Base-by-base conservation (phyloP, 208 protist species). In the Leishmania aethiopica region DNA sequence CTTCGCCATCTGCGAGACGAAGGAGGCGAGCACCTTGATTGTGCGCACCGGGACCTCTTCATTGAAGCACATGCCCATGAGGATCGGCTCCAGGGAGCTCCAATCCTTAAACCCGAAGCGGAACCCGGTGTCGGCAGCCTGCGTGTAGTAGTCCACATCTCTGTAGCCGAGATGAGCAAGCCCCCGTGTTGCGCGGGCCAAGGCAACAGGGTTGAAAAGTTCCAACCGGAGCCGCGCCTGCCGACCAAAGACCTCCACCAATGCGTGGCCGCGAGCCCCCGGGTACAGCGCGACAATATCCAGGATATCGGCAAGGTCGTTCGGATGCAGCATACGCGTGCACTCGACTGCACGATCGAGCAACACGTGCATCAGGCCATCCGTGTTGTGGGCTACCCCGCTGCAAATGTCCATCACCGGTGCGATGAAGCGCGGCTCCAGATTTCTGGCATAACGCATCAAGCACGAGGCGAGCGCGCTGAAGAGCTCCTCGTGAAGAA, bases 391-490 rank as follows among this genome's bases (percentile, higher is more conserved):
- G 25, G 89, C 73, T 1, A 92, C 86, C 3, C 82, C 79, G 82
- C 93, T 96, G 85, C 95, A 97, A 40, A 97, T 90, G 53, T 97
- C 95, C 84, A 96, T 94, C 19, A 97, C 90, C 2, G 91, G 80
- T 8, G 90, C 86, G 47, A 97, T 87, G 78, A 94, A 85, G 3
- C 86, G 75, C 32, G 89, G 89, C 62, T 90, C 80, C 83, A 97
- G 86, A 28, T 67, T 80, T 0, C 55, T 51, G 28, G 86, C 87
- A 79, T 89, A 93, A 37, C 84, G 89, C 64, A 89, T 57, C 22
- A 91, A 59, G 64, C 84, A 90, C 40, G 80, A 78, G 6, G 82
- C 74, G 82, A 97, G 89, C 0, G 81, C 88, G 11, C 69, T 55
- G 81, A 96, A 97, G 51, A 97, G 76, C 10, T 82, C 81, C 75